Percentiles rank a stretch among this genome's conserved stretches.
Evolutionary conservation across 176 grass and related monocot species (phyloP).

Genomic region (Oryza officinalis): DNA sequence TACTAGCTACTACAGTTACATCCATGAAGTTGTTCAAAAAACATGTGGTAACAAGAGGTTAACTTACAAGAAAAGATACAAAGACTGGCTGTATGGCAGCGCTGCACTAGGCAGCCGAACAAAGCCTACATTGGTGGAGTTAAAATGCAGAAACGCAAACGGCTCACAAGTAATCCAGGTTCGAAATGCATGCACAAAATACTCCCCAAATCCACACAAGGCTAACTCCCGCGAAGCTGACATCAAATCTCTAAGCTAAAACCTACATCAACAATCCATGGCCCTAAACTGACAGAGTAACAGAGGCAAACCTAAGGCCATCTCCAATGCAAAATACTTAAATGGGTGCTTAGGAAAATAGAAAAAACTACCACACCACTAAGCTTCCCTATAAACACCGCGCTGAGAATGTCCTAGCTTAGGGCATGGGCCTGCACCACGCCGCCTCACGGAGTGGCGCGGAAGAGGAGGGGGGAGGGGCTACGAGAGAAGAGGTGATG

Average conservation of each 20-base stretch:
- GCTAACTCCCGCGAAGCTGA: background rate
- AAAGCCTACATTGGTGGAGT: background rate
- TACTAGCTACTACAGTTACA: background rate
- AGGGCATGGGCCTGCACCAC: background rate
- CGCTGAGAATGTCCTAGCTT: background rate
- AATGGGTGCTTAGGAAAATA: background rate
- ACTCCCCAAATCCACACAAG: background rate
- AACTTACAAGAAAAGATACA: conserved; percentile 6
- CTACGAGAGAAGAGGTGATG: background rate
- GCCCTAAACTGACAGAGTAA: background rate
- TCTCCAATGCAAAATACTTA: background rate
- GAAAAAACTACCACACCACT: background rate
- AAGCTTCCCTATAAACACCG: too few relatives aligned
- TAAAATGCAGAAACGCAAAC: background rate
- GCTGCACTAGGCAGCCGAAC: too few relatives aligned
- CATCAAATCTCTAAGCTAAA: background rate
- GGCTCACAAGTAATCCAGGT: background rate
- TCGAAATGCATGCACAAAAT: background rate
- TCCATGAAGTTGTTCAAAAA: background rate
- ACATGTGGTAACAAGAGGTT: background rate
- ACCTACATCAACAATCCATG: background rate
- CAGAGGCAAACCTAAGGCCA: background rate
- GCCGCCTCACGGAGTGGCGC: background rate
- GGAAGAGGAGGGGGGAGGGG: background rate
- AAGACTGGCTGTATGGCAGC: background rate